These are phyloP conservation scores for Plectosphaerella sp. DNA, from an alignment of 2,329 filamentous ascomycete genomes.

Conservation along the genomic window DNA sequence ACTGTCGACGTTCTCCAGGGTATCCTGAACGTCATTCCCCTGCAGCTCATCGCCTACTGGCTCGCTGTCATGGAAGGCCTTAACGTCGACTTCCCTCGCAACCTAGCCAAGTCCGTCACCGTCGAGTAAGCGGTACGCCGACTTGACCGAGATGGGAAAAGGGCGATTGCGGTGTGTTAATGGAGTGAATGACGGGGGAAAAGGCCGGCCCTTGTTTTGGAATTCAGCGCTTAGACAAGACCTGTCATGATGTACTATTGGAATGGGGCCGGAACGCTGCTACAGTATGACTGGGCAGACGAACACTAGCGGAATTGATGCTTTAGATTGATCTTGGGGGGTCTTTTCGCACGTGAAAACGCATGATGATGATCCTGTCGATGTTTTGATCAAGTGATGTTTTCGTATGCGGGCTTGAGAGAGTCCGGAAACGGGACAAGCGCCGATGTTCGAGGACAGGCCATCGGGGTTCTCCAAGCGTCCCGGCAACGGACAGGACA, in stretches of 20 bases:
- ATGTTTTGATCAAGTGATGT: no score
- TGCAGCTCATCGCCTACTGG: slow-evolving; percentile 99
- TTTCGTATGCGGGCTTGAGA: no score
- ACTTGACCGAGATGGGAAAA: not conserved
- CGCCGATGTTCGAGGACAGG: no score
- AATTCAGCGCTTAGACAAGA: not conserved
- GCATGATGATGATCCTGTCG: no score
- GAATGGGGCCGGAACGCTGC: not conserved
- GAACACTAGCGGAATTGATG: slow-evolving; percentile 3
- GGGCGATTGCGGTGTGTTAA: not conserved
- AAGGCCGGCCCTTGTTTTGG: slow-evolving; percentile 2
- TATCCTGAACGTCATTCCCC: slow-evolving; percentile 93
- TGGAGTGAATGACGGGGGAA: not conserved
- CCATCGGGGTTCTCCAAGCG: no score
- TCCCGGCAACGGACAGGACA: no score
- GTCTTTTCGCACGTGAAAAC: no score
- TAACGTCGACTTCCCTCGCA: slow-evolving; percentile 98
- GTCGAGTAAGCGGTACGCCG: slow-evolving; percentile 69
- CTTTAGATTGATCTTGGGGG: not conserved
- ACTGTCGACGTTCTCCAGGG: slow-evolving; percentile 95
- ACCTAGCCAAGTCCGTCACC: slow-evolving; percentile 97
- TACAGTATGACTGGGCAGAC: not conserved
- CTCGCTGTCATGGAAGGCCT: slow-evolving; percentile 91
- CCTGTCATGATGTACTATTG: slow-evolving; percentile 3
- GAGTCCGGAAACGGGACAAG: no score